Conservation (phyloP, 1,139 yeast species). For the Blastobotrys ciferrii region DNA sequence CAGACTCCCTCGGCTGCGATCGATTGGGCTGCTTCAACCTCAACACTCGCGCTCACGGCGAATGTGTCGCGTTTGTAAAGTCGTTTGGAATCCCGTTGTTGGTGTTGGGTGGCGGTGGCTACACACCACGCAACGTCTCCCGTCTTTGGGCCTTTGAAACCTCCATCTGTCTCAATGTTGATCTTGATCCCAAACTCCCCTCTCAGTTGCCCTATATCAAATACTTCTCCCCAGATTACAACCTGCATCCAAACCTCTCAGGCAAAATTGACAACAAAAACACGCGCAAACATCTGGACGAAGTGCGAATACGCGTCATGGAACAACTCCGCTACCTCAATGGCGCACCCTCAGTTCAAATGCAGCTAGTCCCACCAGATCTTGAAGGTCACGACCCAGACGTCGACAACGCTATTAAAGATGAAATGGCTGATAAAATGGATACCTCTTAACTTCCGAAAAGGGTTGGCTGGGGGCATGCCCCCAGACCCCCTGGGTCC, state of each 20-base stretch:
- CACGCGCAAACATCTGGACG: slow-evolving; percentile 77
- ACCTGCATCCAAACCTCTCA: slow-evolving; percentile 84
- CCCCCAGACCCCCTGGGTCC: too few species aligned
- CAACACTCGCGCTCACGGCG: slow-evolving; percentile 90
- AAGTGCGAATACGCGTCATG: slow-evolving; percentile 68
- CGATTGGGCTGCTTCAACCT: slow-evolving; percentile 90
- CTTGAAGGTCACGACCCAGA: slow-evolving; percentile 62
- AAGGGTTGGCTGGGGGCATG: too few species aligned
- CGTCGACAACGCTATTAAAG: slow-evolving; percentile 49
- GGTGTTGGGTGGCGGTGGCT: slow-evolving; percentile 97
- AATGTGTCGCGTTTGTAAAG: slow-evolving; percentile 83
- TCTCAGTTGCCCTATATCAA: slow-evolving; percentile 75
- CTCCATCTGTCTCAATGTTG: slow-evolving; percentile 75
- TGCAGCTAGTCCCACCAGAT: slow-evolving; percentile 88
- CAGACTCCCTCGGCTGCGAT: slow-evolving; percentile 92
- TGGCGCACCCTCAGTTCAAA: slow-evolving; percentile 93
- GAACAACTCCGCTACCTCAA: slow-evolving; percentile 80
- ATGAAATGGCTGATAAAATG: slow-evolving; percentile 22
- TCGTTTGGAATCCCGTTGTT: slow-evolving; percentile 85
- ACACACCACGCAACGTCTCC: slow-evolving; percentile 93
- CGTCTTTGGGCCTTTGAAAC: slow-evolving; percentile 96
- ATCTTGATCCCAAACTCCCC: slow-evolving; percentile 74
- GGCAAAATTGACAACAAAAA: slow-evolving; percentile 89
- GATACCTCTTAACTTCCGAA: background rate
- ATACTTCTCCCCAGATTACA: slow-evolving; percentile 90